Percentiles rank a stretch among this genome's conserved stretches.
Evolutionary conservation across 805 yeast genomes (phyloP).

Genomic region (Candida yuanshanica): DNA sequence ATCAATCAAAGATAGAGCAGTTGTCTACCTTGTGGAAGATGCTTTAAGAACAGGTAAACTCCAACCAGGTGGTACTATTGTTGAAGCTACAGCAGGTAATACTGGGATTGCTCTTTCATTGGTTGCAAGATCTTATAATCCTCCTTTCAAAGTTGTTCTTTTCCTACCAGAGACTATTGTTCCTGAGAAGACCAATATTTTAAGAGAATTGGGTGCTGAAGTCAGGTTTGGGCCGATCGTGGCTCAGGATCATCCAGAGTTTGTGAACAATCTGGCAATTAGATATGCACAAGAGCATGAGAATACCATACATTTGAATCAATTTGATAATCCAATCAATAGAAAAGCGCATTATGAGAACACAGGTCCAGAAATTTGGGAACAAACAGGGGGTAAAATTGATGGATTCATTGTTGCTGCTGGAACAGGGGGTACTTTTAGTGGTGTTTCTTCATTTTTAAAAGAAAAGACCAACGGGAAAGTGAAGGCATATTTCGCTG

Average conservation of each 20-base stretch:
- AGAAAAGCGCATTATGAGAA: conserved; percentile 64
- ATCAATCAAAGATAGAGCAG: conserved; percentile 80
- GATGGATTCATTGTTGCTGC: conserved; percentile 71
- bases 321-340: conserved; percentile 72
- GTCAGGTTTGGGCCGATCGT: conserved; percentile 67
- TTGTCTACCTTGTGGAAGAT: conserved; percentile 57
- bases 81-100: conserved; percentile 84
- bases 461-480: conserved; percentile 37
- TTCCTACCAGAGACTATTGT: conserved; percentile 78
- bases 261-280: conserved; percentile 25
- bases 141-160: conserved; percentile 51
- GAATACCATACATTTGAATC: conserved; percentile 70
- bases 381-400: conserved; percentile 46
- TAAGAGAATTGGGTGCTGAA: conserved; percentile 56
- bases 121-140: conserved; percentile 36
- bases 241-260: conserved; percentile 44
- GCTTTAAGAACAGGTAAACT: conserved; percentile 50
- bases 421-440: conserved; percentile 82
- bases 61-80: conserved; percentile 60
- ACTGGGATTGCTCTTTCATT: conserved; percentile 80
- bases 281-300: conserved; percentile 31
- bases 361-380: conserved; percentile 77
- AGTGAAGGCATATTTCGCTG: conserved; percentile 55
- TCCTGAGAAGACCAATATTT: conserved; percentile 55
- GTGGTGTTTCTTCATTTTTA: conserved; percentile 66